A percentile compares a stretch with the other conserved stretches of the same genome.
phyloP scores from a whole-genome alignment of 148 eudicot genomes.

The Rhododendron molle region DNA sequence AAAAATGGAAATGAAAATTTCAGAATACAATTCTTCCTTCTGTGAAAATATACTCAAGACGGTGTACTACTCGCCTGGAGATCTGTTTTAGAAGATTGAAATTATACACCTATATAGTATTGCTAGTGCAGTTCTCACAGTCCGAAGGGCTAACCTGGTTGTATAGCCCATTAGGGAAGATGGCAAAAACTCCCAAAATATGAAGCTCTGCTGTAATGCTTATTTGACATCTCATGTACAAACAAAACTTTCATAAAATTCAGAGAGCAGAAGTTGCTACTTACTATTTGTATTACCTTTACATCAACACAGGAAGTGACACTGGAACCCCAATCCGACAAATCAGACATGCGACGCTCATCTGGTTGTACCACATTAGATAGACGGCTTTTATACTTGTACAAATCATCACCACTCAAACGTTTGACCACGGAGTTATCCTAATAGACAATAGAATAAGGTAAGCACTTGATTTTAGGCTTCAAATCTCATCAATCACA shows the following conservation, averaged over 20 bases:
- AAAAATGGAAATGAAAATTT: not conserved
- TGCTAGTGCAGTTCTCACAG: not conserved
- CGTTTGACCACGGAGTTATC: constrained; percentile 23
- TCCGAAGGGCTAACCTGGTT: not conserved
- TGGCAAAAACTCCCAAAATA: not conserved
- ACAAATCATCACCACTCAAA: constrained; percentile 37
- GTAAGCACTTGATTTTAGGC: constrained; percentile 3
- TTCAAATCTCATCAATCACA: not conserved
- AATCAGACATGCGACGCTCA: constrained; percentile 91
- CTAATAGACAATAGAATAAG: constrained; percentile 25
- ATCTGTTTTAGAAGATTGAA: not conserved
- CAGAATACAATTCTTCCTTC: not conserved
- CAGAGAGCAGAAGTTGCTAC: not conserved
- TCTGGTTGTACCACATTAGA: constrained; percentile 57
- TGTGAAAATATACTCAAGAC: not conserved
- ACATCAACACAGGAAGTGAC: constrained; percentile 61
- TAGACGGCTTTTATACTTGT: constrained; percentile 27
- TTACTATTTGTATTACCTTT: constrained; percentile 38
- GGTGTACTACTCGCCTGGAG: not conserved
- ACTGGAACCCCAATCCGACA: constrained; percentile 93
- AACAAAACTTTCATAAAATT: not conserved
- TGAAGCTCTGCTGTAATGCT: not conserved
- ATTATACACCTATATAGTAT: not conserved
- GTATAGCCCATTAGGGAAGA: not conserved
- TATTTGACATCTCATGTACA: not conserved